A percentile compares a stretch with the other conserved stretches of the same genome.
Conservation (phyloP, 108 stramenopile species). For the Poteriospumella lacustris region DNA sequence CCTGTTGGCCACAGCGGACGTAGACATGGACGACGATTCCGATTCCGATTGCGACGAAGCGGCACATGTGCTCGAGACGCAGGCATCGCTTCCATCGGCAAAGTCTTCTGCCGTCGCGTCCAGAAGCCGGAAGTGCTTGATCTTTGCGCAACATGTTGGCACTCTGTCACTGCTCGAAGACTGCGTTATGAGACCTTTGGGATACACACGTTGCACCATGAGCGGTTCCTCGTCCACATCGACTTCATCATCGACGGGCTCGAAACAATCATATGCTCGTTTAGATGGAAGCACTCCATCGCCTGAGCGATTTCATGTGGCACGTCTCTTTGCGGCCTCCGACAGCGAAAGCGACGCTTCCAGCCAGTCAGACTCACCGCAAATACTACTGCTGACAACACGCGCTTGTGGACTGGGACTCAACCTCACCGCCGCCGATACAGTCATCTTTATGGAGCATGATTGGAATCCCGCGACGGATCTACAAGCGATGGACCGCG, state of each 20-base stretch:
- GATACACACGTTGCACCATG: background rate
- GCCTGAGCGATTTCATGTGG: slow-evolving; percentile 21
- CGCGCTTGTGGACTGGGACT: slow-evolving; percentile 48
- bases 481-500: slow-evolving; percentile 40
- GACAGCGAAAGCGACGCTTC: background rate
- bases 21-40: no score
- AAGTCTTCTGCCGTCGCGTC: no score
- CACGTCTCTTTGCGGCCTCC: background rate
- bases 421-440: slow-evolving; percentile 53
- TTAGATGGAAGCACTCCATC: slow-evolving; percentile 41
- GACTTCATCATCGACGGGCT: slow-evolving; percentile 36
- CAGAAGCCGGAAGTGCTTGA: slow-evolving; percentile 24
- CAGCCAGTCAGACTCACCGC: slow-evolving; percentile 23
- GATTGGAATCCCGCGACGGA: slow-evolving; percentile 54
- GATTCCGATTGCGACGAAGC: no score
- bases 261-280: slow-evolving; percentile 34
- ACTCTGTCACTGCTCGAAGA: slow-evolving; percentile 72
- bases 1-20: no score
- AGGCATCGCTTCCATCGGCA: no score
- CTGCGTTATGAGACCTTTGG: slow-evolving; percentile 59
- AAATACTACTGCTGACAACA: slow-evolving; percentile 51
- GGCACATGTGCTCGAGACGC: no score
- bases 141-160: slow-evolving; percentile 43
- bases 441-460: slow-evolving; percentile 54
- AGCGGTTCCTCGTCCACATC: background rate